Evolutionary conservation across 106 monocot species (phyloP).

Genomic region (Dactylorhiza incarnata): DNA sequence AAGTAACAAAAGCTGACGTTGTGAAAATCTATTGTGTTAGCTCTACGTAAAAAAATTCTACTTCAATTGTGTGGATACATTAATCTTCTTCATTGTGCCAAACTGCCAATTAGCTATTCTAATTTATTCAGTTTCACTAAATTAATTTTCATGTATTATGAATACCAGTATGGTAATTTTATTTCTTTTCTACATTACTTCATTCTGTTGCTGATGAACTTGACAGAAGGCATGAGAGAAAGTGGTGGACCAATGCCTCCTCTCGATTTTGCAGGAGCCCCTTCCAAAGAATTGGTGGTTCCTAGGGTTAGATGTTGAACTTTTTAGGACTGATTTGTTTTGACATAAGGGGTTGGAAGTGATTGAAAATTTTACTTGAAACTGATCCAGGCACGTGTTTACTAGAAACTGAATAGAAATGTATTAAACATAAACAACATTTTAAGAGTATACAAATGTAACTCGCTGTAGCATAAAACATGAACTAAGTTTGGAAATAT

Average conservation of each 20-base stretch:
- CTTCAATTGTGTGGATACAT: no score
- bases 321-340: not conserved
- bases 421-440: not conserved
- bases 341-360: not conserved
- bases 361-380: not conserved
- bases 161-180: not conserved
- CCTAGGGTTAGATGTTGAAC: constrained; percentile 13
- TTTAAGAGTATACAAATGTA: no score
- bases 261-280: constrained; percentile 11
- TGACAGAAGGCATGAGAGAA: constrained; percentile 14
- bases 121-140: not conserved
- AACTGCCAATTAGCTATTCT: not conserved
- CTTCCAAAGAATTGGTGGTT: constrained; percentile 18
- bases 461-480: no score
- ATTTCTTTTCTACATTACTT: not conserved
- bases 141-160: not conserved
- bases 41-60: no score
- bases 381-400: not conserved
- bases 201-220: constrained; percentile 2
- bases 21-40: no score
- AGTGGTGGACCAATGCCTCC: constrained; percentile 18
- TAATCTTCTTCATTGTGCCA: not conserved
- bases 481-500: no score
- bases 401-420: not conserved
- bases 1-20: no score